phyloP scores from a whole-genome alignment of 805 yeast species.

The Hanseniaspora lindneri region DNA sequence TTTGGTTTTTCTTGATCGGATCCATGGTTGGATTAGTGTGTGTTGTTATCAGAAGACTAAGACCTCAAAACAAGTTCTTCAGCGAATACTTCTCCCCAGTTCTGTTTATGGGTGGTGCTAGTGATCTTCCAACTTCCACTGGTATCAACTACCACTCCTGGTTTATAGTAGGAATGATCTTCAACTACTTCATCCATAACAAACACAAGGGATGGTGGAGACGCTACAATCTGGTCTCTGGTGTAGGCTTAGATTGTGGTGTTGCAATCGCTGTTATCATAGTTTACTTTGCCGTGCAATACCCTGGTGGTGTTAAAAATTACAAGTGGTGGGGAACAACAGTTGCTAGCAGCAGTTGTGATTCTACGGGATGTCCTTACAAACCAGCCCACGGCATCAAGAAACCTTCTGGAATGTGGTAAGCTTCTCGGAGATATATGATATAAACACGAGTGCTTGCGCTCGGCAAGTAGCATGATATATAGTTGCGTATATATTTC shows the following conservation, averaged over 20 bases:
- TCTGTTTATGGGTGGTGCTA: slow-evolving; percentile 43
- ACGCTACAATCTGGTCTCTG: slow-evolving; percentile 55
- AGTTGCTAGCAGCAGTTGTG: slow-evolving; percentile 34
- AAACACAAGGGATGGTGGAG: slow-evolving; percentile 62
- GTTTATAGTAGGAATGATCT: slow-evolving; percentile 42
- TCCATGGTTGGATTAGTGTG: slow-evolving; percentile 35
- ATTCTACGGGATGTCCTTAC: slow-evolving; percentile 21
- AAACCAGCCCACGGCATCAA: slow-evolving; percentile 3
- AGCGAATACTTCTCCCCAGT: slow-evolving; percentile 46
- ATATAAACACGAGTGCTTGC: too few relatives aligned
- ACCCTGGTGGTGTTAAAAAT: slow-evolving; percentile 30
- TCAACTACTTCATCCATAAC: slow-evolving; percentile 46
- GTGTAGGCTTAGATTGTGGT: slow-evolving; percentile 57
- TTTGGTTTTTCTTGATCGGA: slow-evolving; percentile 53
- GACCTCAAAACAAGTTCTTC: slow-evolving; percentile 32
- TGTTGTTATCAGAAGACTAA: slow-evolving; percentile 30
- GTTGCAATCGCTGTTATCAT: slow-evolving; percentile 51
- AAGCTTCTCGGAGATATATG: too few relatives aligned
- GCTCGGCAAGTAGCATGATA: too few relatives aligned
- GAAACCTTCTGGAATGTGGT: slow-evolving; percentile 16
- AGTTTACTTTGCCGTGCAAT: slow-evolving; percentile 42
- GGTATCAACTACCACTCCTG: slow-evolving; percentile 50
- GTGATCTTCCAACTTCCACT: slow-evolving; percentile 57
- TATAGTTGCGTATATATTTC: too few relatives aligned
- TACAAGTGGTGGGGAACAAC: slow-evolving; percentile 58